Conservation (phyloP, 805 yeast genomes). For the Saccharomycopsis vini region DNA sequence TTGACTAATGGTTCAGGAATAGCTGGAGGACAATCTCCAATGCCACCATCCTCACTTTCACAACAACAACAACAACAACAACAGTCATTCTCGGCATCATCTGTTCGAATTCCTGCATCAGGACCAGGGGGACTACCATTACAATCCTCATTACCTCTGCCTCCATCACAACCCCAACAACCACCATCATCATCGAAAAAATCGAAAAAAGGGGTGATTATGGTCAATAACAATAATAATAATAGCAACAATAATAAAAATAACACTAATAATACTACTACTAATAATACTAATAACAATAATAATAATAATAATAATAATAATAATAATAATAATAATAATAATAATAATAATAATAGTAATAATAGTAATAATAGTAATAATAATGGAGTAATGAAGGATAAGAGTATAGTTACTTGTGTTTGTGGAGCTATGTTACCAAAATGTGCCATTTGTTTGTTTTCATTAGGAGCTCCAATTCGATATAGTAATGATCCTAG, state of each 20-base stretch:
- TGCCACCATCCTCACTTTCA: too few species aligned
- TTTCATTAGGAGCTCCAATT: slow-evolving; percentile 61
- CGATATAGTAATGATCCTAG: slow-evolving; percentile 19
- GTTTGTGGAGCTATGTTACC: slow-evolving; percentile 79
- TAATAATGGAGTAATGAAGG: background rate
- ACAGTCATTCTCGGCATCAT: too few species aligned
- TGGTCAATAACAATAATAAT: too few species aligned
- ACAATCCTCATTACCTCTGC: too few species aligned
- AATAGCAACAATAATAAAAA: too few species aligned
- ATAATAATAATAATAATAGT: background rate
- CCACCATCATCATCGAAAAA: too few species aligned
- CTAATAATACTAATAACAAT: slow-evolving; percentile 14
- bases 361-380: background rate
- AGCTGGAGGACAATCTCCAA: background rate
- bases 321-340: slow-evolving; percentile 4
- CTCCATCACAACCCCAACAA: too few species aligned
- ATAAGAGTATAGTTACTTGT: slow-evolving; percentile 17
- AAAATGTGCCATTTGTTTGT: slow-evolving; percentile 79
- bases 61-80: too few species aligned
- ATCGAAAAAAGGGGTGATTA: background rate
- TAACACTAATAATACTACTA: too few species aligned
- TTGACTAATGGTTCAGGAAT: background rate
- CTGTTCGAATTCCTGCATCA: too few species aligned
- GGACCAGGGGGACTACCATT: background rate
- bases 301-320: slow-evolving; percentile 7